These are phyloP conservation scores for Penicillium salamii DNA, from an alignment of 495 filamentous ascomycete species.

Conservation along the genomic window DNA sequence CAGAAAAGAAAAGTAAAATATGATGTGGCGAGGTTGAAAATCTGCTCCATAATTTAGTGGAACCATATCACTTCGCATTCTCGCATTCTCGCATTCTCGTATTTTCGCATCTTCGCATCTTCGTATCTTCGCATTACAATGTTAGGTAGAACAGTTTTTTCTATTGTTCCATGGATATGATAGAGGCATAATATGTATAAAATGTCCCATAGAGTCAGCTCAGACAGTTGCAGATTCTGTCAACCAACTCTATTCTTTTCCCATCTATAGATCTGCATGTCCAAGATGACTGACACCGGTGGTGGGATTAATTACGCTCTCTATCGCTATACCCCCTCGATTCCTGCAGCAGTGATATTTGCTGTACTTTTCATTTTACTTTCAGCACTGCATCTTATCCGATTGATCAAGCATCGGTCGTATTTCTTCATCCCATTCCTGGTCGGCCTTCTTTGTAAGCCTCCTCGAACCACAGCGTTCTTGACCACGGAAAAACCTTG, in stretches of 20 bases:
- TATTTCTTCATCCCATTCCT: constrained; percentile 22
- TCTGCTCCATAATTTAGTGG: too few species aligned
- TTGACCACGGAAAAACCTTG: too few species aligned
- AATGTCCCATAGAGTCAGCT: too few species aligned
- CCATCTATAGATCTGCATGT: too few species aligned
- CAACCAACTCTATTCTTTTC: too few species aligned
- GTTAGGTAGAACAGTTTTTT: neutral
- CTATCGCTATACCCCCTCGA: constrained; percentile 39
- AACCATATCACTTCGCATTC: neutral
- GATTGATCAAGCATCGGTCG: constrained; percentile 12
- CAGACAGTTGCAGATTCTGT: too few species aligned
- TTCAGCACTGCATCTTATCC: constrained; percentile 40
- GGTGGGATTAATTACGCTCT: constrained; percentile 16
- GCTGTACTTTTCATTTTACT: constrained; percentile 44
- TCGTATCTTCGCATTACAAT: neutral
- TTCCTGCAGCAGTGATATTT: constrained; percentile 50
- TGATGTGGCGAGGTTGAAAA: too few species aligned
- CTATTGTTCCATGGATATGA: neutral
- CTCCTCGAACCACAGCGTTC: too few species aligned
- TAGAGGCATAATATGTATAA: neutral
- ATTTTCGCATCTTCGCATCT: neutral
- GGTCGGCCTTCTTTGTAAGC: constrained; percentile 27
- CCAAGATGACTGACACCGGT: constrained; percentile 7
- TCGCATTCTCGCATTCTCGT: constrained; percentile 13
- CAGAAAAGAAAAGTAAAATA: too few species aligned